Base-by-base conservation (phyloP, 2,329 filamentous ascomycete genomes). In the Fusarium camptoceras region DNA sequence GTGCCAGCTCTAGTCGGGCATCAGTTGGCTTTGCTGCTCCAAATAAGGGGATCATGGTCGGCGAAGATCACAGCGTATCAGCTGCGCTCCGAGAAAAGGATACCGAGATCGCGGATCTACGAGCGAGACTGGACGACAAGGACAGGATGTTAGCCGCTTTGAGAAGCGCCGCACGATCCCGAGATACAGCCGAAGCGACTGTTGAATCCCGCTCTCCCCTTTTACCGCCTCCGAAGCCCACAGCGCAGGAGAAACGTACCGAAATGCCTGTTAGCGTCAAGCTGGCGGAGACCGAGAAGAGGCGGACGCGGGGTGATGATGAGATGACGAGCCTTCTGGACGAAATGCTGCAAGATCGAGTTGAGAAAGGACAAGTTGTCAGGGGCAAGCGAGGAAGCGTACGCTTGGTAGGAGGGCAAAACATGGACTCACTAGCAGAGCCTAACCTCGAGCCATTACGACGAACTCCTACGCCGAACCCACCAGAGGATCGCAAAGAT, bases 321-420 rank as follows among this genome's bases (percentile, higher is more conserved):
- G 94, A 97, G 80, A 94, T 98, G 90, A 97, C 93, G 72, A 89
- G 90, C 75, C 94, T 98, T 83, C 87, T 98, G 27, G 95, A 98
- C 75, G 94, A 97, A 81, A 98, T 98, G 95, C 96, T 98, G 64
- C 92, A 94, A 76, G 92, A 95, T 76, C 89, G 92, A 61, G 92
- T 97, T 55, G 92, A 96, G 73, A 89, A 85, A 55, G 93, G 92
- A 24, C 89, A 93, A 57, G 82, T 93, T 24, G 84, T 93, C 30
- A 89, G 92, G 74, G 86, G 90, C 55, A 82, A 82, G 54, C 85
- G 90, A 64, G 92, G 91, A 42, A 93, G 90, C 75, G 86, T 93
- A 53, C 87, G 89, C 50, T 77, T 92, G 37, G 83, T 85, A 8
- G 80, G 77, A 43, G 84, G 84, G 46, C 78, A 81, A 43, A 85